These are phyloP conservation scores for Fistulinella prunicolor DNA, from an alignment of 768 basidiomycete genomes.

Conservation along the genomic window DNA sequence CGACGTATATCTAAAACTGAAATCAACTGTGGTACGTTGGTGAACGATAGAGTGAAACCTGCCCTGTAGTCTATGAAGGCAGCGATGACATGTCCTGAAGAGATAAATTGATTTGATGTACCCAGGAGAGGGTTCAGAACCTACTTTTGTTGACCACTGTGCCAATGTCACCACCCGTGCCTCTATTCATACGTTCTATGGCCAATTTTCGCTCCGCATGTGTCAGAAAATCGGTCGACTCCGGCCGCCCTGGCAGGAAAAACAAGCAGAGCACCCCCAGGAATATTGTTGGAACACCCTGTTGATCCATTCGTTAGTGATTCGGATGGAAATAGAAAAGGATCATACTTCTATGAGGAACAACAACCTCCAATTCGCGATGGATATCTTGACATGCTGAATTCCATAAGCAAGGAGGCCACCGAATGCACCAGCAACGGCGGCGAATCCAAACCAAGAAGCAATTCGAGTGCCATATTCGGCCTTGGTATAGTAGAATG, in stretches of 20 bases:
- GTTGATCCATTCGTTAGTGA: not conserved
- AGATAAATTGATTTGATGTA: not conserved
- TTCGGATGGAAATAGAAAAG: not conserved
- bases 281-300: slow-evolving; percentile 56
- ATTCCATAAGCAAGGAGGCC: slow-evolving; percentile 55
- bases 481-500: slow-evolving; percentile 48
- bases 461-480: slow-evolving; percentile 47
- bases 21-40: slow-evolving; percentile 5
- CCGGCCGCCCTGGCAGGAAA: slow-evolving; percentile 31
- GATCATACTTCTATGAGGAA: slow-evolving; percentile 28
- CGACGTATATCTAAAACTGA: slow-evolving; percentile 37
- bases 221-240: slow-evolving; percentile 34
- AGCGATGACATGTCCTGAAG: slow-evolving; percentile 38
- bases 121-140: not conserved
- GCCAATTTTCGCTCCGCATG: slow-evolving; percentile 33
- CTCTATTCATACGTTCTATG: slow-evolving; percentile 37
- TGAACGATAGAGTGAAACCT: slow-evolving; percentile 1
- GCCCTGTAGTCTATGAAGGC: slow-evolving; percentile 49
- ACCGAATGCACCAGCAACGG: slow-evolving; percentile 54
- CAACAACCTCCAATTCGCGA: slow-evolving; percentile 42
- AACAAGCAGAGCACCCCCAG: slow-evolving; percentile 28
- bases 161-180: slow-evolving; percentile 41
- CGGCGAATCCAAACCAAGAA: slow-evolving; percentile 57
- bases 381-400: slow-evolving; percentile 36
- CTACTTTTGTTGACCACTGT: slow-evolving; percentile 40